Evolutionary conservation across 129 eudicot species (phyloP).

Genomic region (Flaveria linearis): DNA sequence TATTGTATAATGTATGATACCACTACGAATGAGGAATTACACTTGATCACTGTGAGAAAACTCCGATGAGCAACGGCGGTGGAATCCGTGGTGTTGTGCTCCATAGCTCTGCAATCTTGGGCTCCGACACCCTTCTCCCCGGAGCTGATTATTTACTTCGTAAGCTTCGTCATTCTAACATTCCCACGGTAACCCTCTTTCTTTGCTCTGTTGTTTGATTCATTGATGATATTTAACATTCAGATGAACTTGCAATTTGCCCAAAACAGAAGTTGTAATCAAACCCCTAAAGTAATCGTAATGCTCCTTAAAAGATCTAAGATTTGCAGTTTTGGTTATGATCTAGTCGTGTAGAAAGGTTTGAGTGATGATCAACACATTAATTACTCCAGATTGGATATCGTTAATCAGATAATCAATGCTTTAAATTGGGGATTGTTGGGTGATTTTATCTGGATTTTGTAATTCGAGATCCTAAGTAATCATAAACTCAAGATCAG

Average conservation of each 20-base stretch:
- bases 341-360: too few species aligned
- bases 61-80: not conserved
- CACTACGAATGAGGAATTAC: not conserved
- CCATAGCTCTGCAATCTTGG: slow-evolving; percentile 52
- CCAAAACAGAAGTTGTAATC: not conserved
- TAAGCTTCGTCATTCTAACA: slow-evolving; percentile 70
- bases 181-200: slow-evolving; percentile 51
- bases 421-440: not conserved
- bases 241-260: not conserved
- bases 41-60: not conserved
- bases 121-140: slow-evolving; percentile 33
- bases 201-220: not conserved
- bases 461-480: not conserved
- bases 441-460: not conserved
- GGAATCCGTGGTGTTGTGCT: slow-evolving; percentile 58
- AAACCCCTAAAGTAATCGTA: not conserved
- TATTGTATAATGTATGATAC: not conserved
- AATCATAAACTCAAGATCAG: not conserved
- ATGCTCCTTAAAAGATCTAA: not conserved
- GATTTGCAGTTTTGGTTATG: not conserved
- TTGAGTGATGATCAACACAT: too few species aligned
- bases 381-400: too few species aligned
- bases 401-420: not conserved
- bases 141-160: slow-evolving; percentile 62
- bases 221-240: not conserved